Percentiles rank a stretch among this genome's conserved stretches.
phyloP scores from a whole-genome alignment of 176 grass and related monocot species.

The Elymus sibiricus region DNA sequence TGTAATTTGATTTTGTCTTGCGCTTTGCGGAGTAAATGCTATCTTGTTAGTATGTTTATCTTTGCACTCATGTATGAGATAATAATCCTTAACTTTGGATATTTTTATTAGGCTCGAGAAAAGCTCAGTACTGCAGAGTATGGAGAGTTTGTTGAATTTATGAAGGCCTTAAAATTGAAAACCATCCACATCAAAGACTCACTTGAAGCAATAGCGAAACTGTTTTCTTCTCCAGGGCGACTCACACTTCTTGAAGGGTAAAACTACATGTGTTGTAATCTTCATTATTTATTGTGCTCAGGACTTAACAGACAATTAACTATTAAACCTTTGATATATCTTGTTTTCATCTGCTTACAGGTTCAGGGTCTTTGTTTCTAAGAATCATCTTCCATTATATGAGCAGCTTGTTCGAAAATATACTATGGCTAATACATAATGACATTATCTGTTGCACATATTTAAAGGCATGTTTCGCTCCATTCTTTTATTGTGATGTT shows the following conservation, averaged over 20 bases:
- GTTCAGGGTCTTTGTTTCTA: conserved; percentile 90
- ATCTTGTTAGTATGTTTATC: conserved; percentile 1
- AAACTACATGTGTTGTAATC: conserved; percentile 13
- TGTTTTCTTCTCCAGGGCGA: conserved; percentile 66
- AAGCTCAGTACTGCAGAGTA: conserved; percentile 69
- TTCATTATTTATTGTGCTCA: conserved; percentile 17
- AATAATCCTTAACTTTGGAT: conserved; percentile 19
- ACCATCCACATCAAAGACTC: conserved; percentile 56
- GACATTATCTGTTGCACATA: conserved; percentile 12
- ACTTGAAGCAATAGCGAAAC: conserved; percentile 81
- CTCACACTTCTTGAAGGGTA: conserved; percentile 83
- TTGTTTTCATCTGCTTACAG: conserved; percentile 43
- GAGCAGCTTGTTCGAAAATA: conserved; percentile 62
- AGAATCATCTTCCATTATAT: conserved; percentile 74
- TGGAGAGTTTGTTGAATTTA: conserved; percentile 78
- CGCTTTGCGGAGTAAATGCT: conserved; percentile 18
- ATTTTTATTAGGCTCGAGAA: conserved; percentile 65
- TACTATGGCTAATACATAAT: conserved; percentile 39
- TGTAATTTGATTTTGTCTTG: conserved; percentile 16
- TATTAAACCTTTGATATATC: conserved; percentile 32
- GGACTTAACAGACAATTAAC: neutral
- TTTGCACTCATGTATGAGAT: conserved; percentile 3
- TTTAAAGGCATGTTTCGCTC: conserved; percentile 18
- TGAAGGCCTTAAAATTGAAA: conserved; percentile 88
- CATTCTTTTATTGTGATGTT: conserved; percentile 7